A percentile compares a stretch with the other conserved stretches of the same genome.
phyloP scores from a whole-genome alignment of 2,329 filamentous ascomycete genomes.

The Blastomyces silverae region DNA sequence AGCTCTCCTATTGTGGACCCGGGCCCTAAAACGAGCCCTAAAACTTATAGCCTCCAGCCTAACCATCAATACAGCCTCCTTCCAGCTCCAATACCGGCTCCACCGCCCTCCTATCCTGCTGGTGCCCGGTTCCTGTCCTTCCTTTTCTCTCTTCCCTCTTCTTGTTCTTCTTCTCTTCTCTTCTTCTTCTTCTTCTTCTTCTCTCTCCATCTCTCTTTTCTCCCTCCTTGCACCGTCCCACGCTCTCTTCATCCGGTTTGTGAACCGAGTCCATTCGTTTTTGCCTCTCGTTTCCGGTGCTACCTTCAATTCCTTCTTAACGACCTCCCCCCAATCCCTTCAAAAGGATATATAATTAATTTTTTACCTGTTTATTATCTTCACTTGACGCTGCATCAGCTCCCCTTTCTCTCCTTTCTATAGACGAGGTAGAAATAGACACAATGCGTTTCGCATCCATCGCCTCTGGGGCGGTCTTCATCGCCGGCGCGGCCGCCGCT shows the following conservation, averaged over 20 bases:
- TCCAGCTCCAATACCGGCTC: background rate
- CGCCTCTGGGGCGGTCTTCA: conserved; percentile 36
- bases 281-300: conserved; percentile 9
- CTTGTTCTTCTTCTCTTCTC: conserved; percentile 11
- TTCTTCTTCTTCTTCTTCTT: background rate
- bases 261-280: conserved; percentile 37
- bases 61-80: too few relatives aligned
- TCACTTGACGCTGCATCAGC: background rate
- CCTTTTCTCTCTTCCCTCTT: conserved; percentile 9
- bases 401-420: background rate
- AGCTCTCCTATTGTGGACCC: too few relatives aligned
- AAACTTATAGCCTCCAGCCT: too few relatives aligned
- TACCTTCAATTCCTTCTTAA: conserved; percentile 23
- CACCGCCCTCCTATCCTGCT: background rate
- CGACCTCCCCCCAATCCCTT: conserved; percentile 26
- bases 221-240: conserved; percentile 19
- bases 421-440: conserved; percentile 18
- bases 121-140: background rate
- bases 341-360: conserved; percentile 2
- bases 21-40: too few relatives aligned
- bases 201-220: conserved; percentile 16
- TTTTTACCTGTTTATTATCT: background rate
- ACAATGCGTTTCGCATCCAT: conserved; percentile 48
- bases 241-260: conserved; percentile 26
- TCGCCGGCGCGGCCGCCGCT: conserved; percentile 35